Conservation (phyloP, 108 stramenopile genomes). For the Fistulifera pelliculosa region DNA sequence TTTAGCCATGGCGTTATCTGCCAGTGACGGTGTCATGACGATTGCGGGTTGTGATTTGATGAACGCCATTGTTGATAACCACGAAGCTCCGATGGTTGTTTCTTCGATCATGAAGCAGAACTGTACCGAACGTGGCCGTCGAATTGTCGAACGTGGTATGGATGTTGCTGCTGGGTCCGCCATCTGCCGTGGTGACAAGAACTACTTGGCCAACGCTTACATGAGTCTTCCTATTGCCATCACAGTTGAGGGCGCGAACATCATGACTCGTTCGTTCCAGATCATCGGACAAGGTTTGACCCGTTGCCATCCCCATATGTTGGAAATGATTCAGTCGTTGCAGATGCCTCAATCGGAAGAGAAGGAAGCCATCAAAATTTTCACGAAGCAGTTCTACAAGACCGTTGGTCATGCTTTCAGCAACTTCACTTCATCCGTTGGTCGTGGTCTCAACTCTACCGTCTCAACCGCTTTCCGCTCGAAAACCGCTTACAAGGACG, state of each 20-base stretch:
- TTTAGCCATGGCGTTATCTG: conserved; percentile 78
- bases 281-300: conserved; percentile 98
- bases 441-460: conserved; percentile 66
- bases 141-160: conserved; percentile 94
- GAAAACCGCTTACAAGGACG: conserved; percentile 82
- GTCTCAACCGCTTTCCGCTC: conserved; percentile 65
- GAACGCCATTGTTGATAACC: conserved; percentile 98
- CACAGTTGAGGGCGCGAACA: conserved; percentile 98
- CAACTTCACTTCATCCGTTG: conserved; percentile 74
- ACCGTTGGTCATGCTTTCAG: conserved; percentile 83
- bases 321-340: conserved; percentile 83
- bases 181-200: conserved; percentile 93
- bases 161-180: conserved; percentile 95
- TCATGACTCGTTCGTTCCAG: conserved; percentile 96
- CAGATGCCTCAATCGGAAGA: conserved; percentile 83
- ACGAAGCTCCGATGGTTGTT: conserved; percentile 98
- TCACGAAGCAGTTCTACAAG: conserved; percentile 85
- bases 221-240: conserved; percentile 96
- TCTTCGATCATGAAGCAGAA: conserved; percentile 98
- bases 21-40: conserved; percentile 84
- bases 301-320: conserved; percentile 95
- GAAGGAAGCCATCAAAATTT: conserved; percentile 72
- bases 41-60: conserved; percentile 91
- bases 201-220: conserved; percentile 91
- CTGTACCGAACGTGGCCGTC: conserved; percentile 90